Percentiles rank a stretch among this genome's conserved stretches.
These are phyloP conservation scores for Suillus hirtellus DNA, from an alignment of 768 basidiomycete species.

Conservation along the genomic window DNA sequence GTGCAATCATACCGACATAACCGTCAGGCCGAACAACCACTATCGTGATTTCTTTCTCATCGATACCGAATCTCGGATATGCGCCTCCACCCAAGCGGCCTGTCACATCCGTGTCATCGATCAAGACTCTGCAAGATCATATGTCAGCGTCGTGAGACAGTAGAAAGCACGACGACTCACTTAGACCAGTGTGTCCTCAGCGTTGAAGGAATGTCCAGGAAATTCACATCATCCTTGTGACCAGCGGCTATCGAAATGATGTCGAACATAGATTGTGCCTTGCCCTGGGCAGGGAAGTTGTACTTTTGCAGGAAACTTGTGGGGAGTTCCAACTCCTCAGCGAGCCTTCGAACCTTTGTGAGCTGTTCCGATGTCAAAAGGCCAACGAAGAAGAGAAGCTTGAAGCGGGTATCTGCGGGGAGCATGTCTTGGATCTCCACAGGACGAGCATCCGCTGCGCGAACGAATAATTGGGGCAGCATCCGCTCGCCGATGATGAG, in stretches of 20 bases:
- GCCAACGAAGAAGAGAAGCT: slow-evolving; percentile 38
- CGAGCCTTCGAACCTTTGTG: slow-evolving; percentile 26
- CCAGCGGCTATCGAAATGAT: slow-evolving; percentile 28
- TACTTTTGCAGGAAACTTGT: slow-evolving; percentile 33
- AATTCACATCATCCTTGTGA: slow-evolving; percentile 35
- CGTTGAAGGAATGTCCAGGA: slow-evolving; percentile 33
- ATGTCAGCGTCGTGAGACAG: not conserved
- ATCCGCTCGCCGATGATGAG: slow-evolving; percentile 42
- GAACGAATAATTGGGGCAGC: slow-evolving; percentile 36
- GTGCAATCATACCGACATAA: slow-evolving; percentile 58
- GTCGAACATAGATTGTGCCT: slow-evolving; percentile 33
- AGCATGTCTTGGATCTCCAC: slow-evolving; percentile 43
- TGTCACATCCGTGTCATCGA: slow-evolving; percentile 54
- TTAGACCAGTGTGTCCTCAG: slow-evolving; percentile 45
- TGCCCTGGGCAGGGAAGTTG: slow-evolving; percentile 15
- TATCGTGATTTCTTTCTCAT: slow-evolving; percentile 30
- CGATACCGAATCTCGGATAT: slow-evolving; percentile 54
- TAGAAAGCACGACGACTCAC: slow-evolving; percentile 26
- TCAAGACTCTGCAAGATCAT: slow-evolving; percentile 45
- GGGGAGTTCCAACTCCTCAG: slow-evolving; percentile 27
- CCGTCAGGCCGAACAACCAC: slow-evolving; percentile 42
- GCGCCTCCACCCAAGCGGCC: slow-evolving; percentile 52
- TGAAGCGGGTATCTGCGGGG: slow-evolving; percentile 40
- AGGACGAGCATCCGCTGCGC: slow-evolving; percentile 37
- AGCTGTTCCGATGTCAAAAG: slow-evolving; percentile 22